Percentiles rank a stretch among this genome's conserved stretches.
Evolutionary conservation across 139 green algal genomes (phyloP).

Genomic region (Ostreobium quekettii): DNA sequence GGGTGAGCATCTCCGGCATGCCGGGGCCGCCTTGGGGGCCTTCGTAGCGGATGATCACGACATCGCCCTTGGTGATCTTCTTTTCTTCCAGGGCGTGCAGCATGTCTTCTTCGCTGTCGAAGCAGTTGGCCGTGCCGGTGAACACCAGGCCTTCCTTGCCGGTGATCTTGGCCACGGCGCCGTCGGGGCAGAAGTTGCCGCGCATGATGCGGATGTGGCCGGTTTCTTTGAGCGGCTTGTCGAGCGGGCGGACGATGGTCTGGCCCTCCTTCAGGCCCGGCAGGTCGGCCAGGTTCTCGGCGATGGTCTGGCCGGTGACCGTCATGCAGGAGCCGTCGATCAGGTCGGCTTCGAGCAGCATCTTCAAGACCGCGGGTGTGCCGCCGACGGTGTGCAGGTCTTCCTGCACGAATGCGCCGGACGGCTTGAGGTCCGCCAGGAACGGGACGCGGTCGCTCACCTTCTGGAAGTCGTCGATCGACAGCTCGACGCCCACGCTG

Average conservation of each 20-base stretch:
- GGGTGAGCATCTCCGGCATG: constrained; percentile 61
- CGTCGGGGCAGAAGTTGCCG: constrained; percentile 52
- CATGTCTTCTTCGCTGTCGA: constrained; percentile 49
- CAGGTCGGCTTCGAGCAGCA: constrained; percentile 76
- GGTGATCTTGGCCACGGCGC: constrained; percentile 96
- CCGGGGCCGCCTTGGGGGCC: constrained; percentile 52
- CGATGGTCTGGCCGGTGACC: constrained; percentile 82
- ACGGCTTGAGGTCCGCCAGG: constrained; percentile 94
- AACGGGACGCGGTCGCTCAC: constrained; percentile 82
- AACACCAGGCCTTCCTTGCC: constrained; percentile 47
- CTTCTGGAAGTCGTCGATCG: constrained; percentile 92
- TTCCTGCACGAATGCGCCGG: constrained; percentile 95
- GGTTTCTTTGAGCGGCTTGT: constrained; percentile 76
- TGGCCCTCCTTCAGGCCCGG: constrained; percentile 74
- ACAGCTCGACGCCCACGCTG: constrained; percentile 60
- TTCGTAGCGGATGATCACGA: constrained; percentile 57
- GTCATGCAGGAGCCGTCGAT: constrained; percentile 85
- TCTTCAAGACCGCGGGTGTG: constrained; percentile 93
- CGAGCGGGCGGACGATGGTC: constrained; percentile 62
- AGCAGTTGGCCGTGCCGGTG: constrained; percentile 18
- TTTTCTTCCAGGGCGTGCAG: constrained; percentile 35
- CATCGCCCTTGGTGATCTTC: constrained; percentile 29
- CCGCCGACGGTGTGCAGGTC: constrained; percentile 94
- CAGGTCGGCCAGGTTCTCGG: constrained; percentile 76
- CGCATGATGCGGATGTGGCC: neutral